Evolutionary conservation across 2,329 filamentous ascomycete genomes (phyloP), one percentile per base, ranked within the genome.

Genomic region (Gnomoniopsis smithogilvyi): DNA sequence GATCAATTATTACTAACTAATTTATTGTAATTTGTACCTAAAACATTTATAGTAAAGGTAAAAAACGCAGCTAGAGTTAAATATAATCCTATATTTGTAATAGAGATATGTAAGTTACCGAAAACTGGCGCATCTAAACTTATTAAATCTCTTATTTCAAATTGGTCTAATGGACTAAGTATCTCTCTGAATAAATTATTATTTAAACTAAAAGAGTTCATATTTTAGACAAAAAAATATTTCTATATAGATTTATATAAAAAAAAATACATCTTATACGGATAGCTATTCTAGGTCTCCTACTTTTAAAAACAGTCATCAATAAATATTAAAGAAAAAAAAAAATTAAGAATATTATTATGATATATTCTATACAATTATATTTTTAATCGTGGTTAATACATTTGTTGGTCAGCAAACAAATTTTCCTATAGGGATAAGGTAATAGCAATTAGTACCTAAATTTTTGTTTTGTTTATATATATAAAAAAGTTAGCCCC

Each of bases 61-160:
- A 72, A 63, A 58, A 71, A 69, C 62, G 63, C 63, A 49, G 60
- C 67, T 65, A 71, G 68, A 58, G 64, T 68, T 70, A 74, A 68
- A 62, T 73, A 73, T 65, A 74, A 69, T 54, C 67, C 70, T 63
- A 73, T 74, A 62, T 73, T 74, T 61, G 71, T 73, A 67, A 74
- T 66, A 66, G 71, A 73, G 65, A 74, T 60, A 58, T 70, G 68
- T 68, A 72, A 65, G 67, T 73, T 69, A 64, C 65, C 68, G 67
- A 74, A 67, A 58, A 73, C 63, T 64, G 69, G 69, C 45, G 67
- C 67, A 66, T 73, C 64, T 70, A 74, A 54, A 65, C 68, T 72
- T 67, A 72, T 63, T 66, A 72, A 67, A 68, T 72, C 66, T 72
- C 53, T 60, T 51, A 56, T 52, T 60, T 60, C 50, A 60, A 57